These are phyloP conservation scores for Cryptococcus depauperatus DNA, from an alignment of 1,284 basidiomycete genomes.

Conservation along the genomic window DNA sequence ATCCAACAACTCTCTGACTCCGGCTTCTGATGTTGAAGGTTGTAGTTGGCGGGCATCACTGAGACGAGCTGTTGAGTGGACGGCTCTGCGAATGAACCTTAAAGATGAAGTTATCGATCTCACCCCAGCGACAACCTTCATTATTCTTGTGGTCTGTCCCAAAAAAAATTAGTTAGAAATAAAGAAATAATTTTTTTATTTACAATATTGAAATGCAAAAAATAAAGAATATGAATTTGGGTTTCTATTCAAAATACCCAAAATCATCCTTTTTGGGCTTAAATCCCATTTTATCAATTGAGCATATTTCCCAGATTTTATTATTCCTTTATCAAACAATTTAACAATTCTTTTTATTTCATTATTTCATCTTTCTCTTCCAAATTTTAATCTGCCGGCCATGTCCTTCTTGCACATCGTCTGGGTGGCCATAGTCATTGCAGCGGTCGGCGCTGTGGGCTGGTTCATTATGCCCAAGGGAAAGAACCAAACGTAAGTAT, in stretches of 20 bases:
- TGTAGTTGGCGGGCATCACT: not conserved
- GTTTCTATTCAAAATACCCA: not conserved
- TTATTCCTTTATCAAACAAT: not conserved
- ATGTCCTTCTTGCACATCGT: constrained; percentile 39
- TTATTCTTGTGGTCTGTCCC: no score
- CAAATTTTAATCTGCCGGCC: constrained; percentile 1
- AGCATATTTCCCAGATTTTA: not conserved
- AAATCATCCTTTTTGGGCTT: not conserved
- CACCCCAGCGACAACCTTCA: not conserved
- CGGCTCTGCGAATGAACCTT: not conserved
- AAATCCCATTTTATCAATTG: not conserved
- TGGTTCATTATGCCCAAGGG: constrained; percentile 74
- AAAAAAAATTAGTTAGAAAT: no score
- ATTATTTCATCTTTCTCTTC: not conserved
- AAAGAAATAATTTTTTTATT: not conserved
- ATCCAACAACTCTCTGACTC: not conserved
- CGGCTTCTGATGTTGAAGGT: not conserved
- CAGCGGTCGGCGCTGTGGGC: constrained; percentile 56
- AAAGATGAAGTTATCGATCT: not conserved
- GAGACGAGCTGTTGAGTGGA: not conserved
- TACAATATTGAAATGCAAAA: not conserved
- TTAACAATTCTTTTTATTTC: no score
- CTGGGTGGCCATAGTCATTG: constrained; percentile 32
- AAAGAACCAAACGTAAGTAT: constrained; percentile 70
- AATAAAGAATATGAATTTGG: not conserved